Evolutionary conservation across 2,329 filamentous ascomycete genomes (phyloP), one percentile per base, ranked within the genome.

Genomic region (Akanthomyces lecanii): DNA sequence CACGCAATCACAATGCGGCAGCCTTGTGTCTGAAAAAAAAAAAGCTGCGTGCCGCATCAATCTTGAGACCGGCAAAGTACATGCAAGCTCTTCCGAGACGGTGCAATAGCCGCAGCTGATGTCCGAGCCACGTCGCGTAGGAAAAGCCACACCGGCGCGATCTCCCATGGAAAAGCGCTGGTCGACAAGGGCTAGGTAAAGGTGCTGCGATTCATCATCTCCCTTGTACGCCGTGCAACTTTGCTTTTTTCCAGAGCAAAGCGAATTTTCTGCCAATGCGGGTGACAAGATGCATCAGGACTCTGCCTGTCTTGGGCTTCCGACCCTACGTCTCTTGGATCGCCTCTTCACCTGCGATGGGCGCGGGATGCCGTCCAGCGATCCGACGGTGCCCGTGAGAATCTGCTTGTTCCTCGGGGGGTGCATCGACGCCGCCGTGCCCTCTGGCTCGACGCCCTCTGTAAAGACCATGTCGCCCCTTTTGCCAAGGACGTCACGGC

Each of bases 391-490:
- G 16, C 54, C 21, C 12, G 23, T 5, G 21, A 61, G 2, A 21
- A 38, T 40, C 2, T 61, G 50, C 14, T 28, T 48, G 42, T 40
- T 55, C 2, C n/a, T 45, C 28, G 28, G 28, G 28, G 8, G 21
- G 1, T 38, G 36, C 21, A 23, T 5, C 3, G 7, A 4, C 6
- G n/a, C 23, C 44, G 44, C 28, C 12, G 16, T 38, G 10, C 30
- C 38, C 7, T 25, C 58, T 5, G 40, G 48, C 38, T 45, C 48
- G 25, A 61, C 72, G 5, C 79, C 82, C 71, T 92, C 89, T 0
- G 88, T 85, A 70, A 94, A 89, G 1, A 89, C 88, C 54, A 91
- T 73, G 73, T 92, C 87, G 25, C 90, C 90, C 14, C 79, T 83
- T 61, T 80, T 77, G 5, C 89, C 89, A 23, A 93, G 75, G 6